Evolutionary conservation across 2,329 filamentous ascomycete genomes (phyloP).

Genomic region (Dendrostoma leiphaemia): DNA sequence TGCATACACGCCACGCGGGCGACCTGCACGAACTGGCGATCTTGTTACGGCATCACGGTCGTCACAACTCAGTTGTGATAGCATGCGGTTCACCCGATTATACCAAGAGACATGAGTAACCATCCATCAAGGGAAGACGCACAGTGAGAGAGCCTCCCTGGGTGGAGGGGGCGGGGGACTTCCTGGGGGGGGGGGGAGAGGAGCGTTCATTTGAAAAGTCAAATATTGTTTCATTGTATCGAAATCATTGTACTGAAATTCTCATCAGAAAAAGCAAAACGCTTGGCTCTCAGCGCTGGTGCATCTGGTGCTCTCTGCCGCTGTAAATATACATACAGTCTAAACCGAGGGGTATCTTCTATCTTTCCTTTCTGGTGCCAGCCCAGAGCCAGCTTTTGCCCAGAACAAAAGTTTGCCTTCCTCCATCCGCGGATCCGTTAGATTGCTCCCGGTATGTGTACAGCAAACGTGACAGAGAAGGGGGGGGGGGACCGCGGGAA

Average conservation of each 20-base stretch:
- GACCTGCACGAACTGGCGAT: background rate
- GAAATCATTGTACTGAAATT: conserved; percentile 4
- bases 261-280: conserved; percentile 14
- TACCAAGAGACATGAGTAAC: too few relatives aligned
- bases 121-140: too few relatives aligned
- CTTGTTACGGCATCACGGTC: background rate
- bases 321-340: conserved; percentile 26
- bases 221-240: too few relatives aligned
- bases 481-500: background rate
- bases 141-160: too few relatives aligned
- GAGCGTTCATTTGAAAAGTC: too few relatives aligned
- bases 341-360: conserved; percentile 31
- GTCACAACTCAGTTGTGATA: background rate
- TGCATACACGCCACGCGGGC: conserved; percentile 1
- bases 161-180: too few relatives aligned
- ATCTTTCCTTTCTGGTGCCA: conserved; percentile 27
- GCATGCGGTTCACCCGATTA: too few relatives aligned
- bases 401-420: conserved; percentile 11
- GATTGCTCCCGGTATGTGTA: conserved; percentile 23
- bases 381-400: conserved; percentile 26
- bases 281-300: conserved; percentile 21
- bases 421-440: conserved; percentile 12
- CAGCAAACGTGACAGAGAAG: conserved; percentile 20
- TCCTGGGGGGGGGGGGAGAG: too few relatives aligned
- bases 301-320: conserved; percentile 23